phyloP scores from a whole-genome alignment of 1,284 basidiomycete species.

The Trametes versicolor region DNA sequence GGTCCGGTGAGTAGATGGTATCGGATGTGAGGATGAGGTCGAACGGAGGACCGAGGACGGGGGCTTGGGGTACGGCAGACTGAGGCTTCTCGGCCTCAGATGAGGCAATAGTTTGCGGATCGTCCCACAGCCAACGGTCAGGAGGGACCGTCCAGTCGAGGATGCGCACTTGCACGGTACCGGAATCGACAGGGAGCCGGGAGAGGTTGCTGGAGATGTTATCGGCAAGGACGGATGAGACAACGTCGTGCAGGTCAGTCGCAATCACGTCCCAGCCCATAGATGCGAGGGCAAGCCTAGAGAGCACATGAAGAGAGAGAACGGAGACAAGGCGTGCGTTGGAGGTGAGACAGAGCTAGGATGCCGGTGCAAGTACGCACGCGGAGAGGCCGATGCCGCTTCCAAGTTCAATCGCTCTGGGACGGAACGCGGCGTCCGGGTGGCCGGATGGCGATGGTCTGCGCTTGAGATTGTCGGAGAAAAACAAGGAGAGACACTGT shows the following conservation, averaged over 20 bases:
- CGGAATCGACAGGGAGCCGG: slow-evolving; percentile 50
- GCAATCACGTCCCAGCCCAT: slow-evolving; percentile 83
- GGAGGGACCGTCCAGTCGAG: slow-evolving; percentile 73
- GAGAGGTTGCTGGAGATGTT: slow-evolving; percentile 70
- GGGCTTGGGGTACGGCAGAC: slow-evolving; percentile 26
- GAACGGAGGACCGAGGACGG: slow-evolving; percentile 61
- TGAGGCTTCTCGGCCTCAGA: slow-evolving; percentile 39
- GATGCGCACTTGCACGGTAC: slow-evolving; percentile 60
- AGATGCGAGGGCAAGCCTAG: slow-evolving; percentile 72
- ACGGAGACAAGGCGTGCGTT: slow-evolving; percentile 18
- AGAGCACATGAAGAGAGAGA: slow-evolving; percentile 25
- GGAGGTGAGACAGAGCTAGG: slow-evolving; percentile 17
- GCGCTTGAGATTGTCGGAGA: slow-evolving; percentile 50
- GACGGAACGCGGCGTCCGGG: slow-evolving; percentile 42
- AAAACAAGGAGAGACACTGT: slow-evolving; percentile 76
- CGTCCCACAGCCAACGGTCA: slow-evolving; percentile 63
- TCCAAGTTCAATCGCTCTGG: slow-evolving; percentile 80
- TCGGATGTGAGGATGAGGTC: slow-evolving; percentile 89
- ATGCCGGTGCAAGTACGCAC: slow-evolving; percentile 54
- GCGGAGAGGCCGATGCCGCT: slow-evolving; percentile 84
- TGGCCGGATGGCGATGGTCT: slow-evolving; percentile 32
- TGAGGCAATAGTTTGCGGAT: slow-evolving; percentile 52
- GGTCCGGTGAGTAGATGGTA: slow-evolving; percentile 77
- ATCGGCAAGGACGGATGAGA: slow-evolving; percentile 68
- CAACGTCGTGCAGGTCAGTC: slow-evolving; percentile 81